These are phyloP conservation scores for Flaveria bidentis DNA, from an alignment of 129 eudicot genomes.

Conservation along the genomic window DNA sequence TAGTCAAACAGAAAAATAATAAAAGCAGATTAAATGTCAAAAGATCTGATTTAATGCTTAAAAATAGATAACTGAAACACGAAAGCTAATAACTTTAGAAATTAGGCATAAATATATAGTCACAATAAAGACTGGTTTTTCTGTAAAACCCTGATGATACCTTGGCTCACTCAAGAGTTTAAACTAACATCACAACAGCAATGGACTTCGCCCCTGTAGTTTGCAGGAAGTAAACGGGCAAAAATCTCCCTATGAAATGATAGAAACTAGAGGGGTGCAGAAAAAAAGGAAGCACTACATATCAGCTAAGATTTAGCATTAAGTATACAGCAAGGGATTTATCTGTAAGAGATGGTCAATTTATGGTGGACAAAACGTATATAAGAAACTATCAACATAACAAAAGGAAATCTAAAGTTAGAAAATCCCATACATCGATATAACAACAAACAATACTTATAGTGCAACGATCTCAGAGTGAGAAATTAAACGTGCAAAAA, in stretches of 20 bases:
- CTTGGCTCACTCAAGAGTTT: slow-evolving; percentile 61
- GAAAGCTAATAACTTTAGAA: slow-evolving; percentile 23
- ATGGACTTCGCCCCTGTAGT: slow-evolving; percentile 65
- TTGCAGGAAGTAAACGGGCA: slow-evolving; percentile 46
- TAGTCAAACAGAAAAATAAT: slow-evolving; percentile 38
- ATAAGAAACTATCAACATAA: slow-evolving; percentile 25
- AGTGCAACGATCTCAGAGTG: slow-evolving; percentile 35
- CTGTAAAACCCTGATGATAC: slow-evolving; percentile 63
- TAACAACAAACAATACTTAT: slow-evolving; percentile 19
- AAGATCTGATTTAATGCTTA: slow-evolving; percentile 15
- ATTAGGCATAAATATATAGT: slow-evolving; percentile 15
- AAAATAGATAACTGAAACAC: slow-evolving; percentile 11
- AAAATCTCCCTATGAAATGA: slow-evolving; percentile 46
- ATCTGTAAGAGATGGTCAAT: slow-evolving; percentile 8
- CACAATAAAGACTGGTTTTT: slow-evolving; percentile 29
- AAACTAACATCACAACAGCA: slow-evolving; percentile 69
- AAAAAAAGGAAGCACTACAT: slow-evolving; percentile 20
- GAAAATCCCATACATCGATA: slow-evolving; percentile 24
- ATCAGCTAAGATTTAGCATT: slow-evolving; percentile 29
- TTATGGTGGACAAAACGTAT: slow-evolving; percentile 12
- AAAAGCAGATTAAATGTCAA: slow-evolving; percentile 47
- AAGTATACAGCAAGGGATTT: slow-evolving; percentile 20
- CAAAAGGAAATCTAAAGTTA: slow-evolving; percentile 7
- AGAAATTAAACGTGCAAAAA: slow-evolving; percentile 32
- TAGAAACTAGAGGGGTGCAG: slow-evolving; percentile 37